A percentile compares a stretch with the other conserved stretches of the same genome.
phyloP scores from a whole-genome alignment of 2,329 filamentous ascomycete genomes.

The Hypoxylon rubiginosum region DNA sequence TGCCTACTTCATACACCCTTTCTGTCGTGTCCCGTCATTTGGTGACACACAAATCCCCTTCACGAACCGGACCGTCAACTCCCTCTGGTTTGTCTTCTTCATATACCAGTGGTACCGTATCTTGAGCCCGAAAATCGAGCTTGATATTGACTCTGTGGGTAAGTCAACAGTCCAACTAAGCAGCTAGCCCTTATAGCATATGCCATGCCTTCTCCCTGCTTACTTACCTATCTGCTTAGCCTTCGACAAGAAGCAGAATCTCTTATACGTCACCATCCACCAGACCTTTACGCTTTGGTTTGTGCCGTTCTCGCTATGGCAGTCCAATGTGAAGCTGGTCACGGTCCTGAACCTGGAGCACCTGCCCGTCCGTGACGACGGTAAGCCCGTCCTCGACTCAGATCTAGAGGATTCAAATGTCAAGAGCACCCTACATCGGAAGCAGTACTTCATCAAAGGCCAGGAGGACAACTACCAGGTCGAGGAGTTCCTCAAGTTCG shows the following conservation, averaged over 20 bases:
- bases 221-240: neutral
- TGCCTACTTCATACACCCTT: slow-evolving; percentile 82
- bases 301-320: slow-evolving; percentile 75
- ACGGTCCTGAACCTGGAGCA: slow-evolving; percentile 74
- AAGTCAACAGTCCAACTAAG: slow-evolving; percentile 33
- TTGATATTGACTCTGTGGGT: slow-evolving; percentile 73
- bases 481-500: slow-evolving; percentile 80
- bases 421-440: slow-evolving; percentile 20
- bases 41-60: slow-evolving; percentile 58
- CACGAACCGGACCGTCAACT: slow-evolving; percentile 62
- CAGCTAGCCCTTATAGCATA: neutral
- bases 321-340: slow-evolving; percentile 75
- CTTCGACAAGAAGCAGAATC: slow-evolving; percentile 73
- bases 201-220: neutral
- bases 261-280: slow-evolving; percentile 79
- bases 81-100: slow-evolving; percentile 73
- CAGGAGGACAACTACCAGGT: slow-evolving; percentile 89
- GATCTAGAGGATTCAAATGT: slow-evolving; percentile 9
- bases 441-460: slow-evolving; percentile 76
- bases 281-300: slow-evolving; percentile 85
- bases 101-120: slow-evolving; percentile 91
- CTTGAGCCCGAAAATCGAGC: slow-evolving; percentile 78
- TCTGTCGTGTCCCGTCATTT: slow-evolving; percentile 76
- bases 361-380: slow-evolving; percentile 51
- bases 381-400: slow-evolving; percentile 32